A percentile compares a stretch with the other conserved stretches of the same genome.
These are phyloP conservation scores for Porogramme epimiltina DNA, from an alignment of 1,284 basidiomycete species.

Conservation along the genomic window DNA sequence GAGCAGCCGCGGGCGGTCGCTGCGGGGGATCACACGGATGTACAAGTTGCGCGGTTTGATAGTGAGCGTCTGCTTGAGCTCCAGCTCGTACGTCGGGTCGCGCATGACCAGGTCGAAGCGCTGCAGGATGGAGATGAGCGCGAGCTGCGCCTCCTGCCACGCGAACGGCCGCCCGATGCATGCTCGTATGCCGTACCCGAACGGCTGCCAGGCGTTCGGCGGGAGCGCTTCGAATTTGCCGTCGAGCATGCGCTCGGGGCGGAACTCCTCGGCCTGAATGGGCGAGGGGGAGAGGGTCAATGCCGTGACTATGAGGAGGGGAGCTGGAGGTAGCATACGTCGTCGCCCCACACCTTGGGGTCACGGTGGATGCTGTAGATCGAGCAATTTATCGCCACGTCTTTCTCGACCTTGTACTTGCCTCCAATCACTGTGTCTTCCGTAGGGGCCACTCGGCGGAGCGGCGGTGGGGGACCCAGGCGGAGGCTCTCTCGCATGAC, in stretches of 20 bases:
- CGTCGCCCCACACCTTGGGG: slow-evolving; percentile 47
- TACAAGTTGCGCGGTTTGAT: slow-evolving; percentile 48
- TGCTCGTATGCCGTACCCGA: slow-evolving; percentile 40
- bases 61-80: slow-evolving; percentile 47
- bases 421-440: slow-evolving; percentile 39
- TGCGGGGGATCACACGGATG: slow-evolving; percentile 41
- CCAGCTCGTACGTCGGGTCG: slow-evolving; percentile 44
- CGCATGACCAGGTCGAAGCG: slow-evolving; percentile 46
- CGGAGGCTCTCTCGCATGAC: slow-evolving; percentile 50
- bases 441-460: slow-evolving; percentile 34
- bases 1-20: slow-evolving; percentile 16
- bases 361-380: slow-evolving; percentile 43
- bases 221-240: slow-evolving; percentile 46
- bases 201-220: slow-evolving; percentile 48
- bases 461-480: slow-evolving; percentile 41
- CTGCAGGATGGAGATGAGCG: slow-evolving; percentile 44
- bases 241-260: slow-evolving; percentile 50
- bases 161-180: slow-evolving; percentile 50
- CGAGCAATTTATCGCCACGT: slow-evolving; percentile 34
- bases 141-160: slow-evolving; percentile 49
- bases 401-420: slow-evolving; percentile 42
- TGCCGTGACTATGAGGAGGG: too few species aligned
- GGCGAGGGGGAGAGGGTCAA: background rate
- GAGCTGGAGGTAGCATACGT: slow-evolving; percentile 39
- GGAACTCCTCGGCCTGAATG: slow-evolving; percentile 40